These are phyloP conservation scores for Ascomycota sp. DNA, from an alignment of 2,329 filamentous ascomycete genomes.

Conservation along the genomic window DNA sequence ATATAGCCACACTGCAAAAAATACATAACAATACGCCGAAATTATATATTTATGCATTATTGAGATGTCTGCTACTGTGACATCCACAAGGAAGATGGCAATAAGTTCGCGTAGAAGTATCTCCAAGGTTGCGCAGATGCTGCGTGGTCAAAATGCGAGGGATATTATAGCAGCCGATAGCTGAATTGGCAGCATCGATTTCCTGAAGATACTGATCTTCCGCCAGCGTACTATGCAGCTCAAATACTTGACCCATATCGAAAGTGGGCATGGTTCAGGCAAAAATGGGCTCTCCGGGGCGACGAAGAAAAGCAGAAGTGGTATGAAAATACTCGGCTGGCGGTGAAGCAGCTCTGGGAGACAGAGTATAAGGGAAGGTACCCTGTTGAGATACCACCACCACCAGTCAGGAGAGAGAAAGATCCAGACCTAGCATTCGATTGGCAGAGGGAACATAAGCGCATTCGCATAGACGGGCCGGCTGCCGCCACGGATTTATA, in stretches of 20 bases:
- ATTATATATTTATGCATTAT: background rate
- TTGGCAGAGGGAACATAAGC: background rate
- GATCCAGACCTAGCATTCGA: background rate
- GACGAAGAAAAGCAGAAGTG: background rate
- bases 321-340: background rate
- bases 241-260: background rate
- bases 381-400: background rate
- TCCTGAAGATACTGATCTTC: background rate
- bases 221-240: background rate
- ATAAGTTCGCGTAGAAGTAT: background rate
- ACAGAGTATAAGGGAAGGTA: background rate
- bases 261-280: background rate
- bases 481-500: background rate
- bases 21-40: background rate
- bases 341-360: background rate
- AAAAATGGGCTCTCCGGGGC: background rate
- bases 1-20: background rate
- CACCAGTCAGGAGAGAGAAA: background rate
- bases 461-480: background rate
- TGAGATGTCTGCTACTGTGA: background rate
- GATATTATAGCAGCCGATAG: background rate
- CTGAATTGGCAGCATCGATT: background rate
- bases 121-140: background rate
- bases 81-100: too few species aligned
- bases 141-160: background rate